A percentile compares a stretch with the other conserved stretches of the same genome.
phyloP scores from a whole-genome alignment of 202 grass and related monocot genomes.

The Carex arenaria region DNA sequence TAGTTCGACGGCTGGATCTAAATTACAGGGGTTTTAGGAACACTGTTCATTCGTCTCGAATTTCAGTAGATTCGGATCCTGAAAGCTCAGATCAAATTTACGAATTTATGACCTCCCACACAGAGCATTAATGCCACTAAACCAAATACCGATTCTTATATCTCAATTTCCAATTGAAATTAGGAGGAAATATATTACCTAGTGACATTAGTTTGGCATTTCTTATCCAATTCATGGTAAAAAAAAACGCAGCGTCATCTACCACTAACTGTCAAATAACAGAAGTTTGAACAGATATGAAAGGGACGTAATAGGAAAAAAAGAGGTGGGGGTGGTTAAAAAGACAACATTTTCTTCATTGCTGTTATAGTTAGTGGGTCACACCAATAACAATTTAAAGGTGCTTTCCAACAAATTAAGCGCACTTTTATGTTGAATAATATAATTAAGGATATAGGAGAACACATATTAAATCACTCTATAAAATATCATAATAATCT shows the following conservation, averaged over 20 bases:
- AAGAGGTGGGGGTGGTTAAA: not conserved
- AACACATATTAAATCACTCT: not conserved
- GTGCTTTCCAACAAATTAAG: not conserved
- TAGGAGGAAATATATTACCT: no score
- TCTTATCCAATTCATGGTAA: not conserved
- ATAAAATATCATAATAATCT: no score
- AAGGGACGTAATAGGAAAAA: not conserved
- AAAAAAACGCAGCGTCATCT: not conserved
- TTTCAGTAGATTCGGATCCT: no score
- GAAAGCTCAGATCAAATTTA: no score
- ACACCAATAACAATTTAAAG: not conserved
- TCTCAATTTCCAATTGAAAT: no score
- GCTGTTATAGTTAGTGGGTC: constrained; percentile 2
- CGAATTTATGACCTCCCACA: no score
- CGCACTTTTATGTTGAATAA: not conserved
- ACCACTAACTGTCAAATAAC: constrained; percentile 14
- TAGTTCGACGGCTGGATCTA: no score
- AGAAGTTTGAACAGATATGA: not conserved
- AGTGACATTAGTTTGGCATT: no score
- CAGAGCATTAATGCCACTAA: no score
- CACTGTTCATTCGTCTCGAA: no score
- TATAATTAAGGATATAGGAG: not conserved
- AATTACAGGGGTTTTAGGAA: no score
- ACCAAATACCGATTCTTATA: no score
- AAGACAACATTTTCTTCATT: not conserved